Base-by-base conservation (phyloP, 2,329 filamentous ascomycete genomes). In the Aspergillus tanneri region DNA sequence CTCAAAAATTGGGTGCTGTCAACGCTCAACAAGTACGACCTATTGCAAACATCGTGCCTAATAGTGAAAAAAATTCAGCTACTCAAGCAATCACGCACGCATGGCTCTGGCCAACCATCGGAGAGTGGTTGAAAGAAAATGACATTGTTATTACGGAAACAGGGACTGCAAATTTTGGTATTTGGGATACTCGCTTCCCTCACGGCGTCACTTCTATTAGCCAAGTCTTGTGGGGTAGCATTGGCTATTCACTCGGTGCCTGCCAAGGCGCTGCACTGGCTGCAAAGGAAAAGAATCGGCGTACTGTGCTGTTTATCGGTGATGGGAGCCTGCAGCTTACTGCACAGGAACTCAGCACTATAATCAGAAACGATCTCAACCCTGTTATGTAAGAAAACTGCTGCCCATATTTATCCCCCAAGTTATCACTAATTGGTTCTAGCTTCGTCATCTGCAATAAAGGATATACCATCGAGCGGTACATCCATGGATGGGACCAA, bases 131-230 rank as follows among this genome's bases (percentile, higher is more conserved):
- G 9, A 77, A 79, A 45, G 75, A 84, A 45, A 77, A 84, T 37
- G 90, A 96, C 61, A 82, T 95, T 47, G 76, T 96, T n/a, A n/a
- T n/a, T n/a, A 92, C 90, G 0, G 90, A 95, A 68, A 95, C 90
- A 2, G 90, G 90, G 30, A 96, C 90, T 0, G 78, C 89, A 49
- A 92, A 90, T 72, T 92, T 95, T 66, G 90, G 90, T 47, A 88
- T 93, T 60, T 90, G 87, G 82, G 88, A 91, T 49, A 91, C 89
- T 4, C 81, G 81, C 34, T 93, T 95, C 72, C 90, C 90, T 0
- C 66, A 75, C 2, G 78, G 80, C n/a, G 87, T 91, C n/a, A 88
- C 81, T 6, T 87, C 87, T 14, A 82, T 95, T 61, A 90, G 82
- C 43, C 89, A 93, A 64, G 85, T 88, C 2, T 81, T 93, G 10